Evolutionary conservation across 208 protist genomes (phyloP).

Genomic region (Trypanosoma conorhini): DNA sequence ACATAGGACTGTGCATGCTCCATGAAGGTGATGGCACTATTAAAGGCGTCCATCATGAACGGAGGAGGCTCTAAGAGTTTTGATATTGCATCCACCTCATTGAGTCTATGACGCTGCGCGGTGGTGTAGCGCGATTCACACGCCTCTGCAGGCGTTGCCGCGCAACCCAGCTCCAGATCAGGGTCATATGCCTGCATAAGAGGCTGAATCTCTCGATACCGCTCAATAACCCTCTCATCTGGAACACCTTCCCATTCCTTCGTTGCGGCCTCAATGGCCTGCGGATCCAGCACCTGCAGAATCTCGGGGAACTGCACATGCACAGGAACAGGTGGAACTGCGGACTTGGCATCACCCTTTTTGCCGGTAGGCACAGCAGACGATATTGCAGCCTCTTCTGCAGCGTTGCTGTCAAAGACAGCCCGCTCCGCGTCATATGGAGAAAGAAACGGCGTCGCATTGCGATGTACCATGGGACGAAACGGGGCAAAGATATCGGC

Average conservation of each 20-base stretch:
- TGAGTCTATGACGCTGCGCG: conserved; percentile 68
- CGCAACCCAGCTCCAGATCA: conserved; percentile 53
- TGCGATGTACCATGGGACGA: conserved; percentile 89
- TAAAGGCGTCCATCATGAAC: conserved; percentile 92
- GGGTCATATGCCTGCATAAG: conserved; percentile 83
- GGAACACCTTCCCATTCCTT: conserved; percentile 38
- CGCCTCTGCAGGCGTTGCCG: conserved; percentile 66
- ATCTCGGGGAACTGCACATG: conserved; percentile 77
- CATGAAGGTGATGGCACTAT: conserved; percentile 74
- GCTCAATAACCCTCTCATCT: conserved; percentile 35
- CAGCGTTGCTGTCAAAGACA: conserved; percentile 39
- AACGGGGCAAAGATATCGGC: conserved; percentile 79
- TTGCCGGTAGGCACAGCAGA: conserved; percentile 6
- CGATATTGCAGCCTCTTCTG: conserved; percentile 29
- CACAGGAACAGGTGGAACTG: conserved; percentile 30
- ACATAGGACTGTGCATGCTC: conserved; percentile 60
- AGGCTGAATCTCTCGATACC: conserved; percentile 62
- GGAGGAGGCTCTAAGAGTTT: conserved; percentile 63
- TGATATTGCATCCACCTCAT: conserved; percentile 64
- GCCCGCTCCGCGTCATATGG: conserved; percentile 62
- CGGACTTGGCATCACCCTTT: conserved; percentile 29
- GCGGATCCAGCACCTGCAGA: conserved; percentile 50
- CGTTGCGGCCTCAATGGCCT: conserved; percentile 43
- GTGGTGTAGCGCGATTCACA: conserved; percentile 83
- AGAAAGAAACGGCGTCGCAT: conserved; percentile 72